Percentiles rank a stretch among this genome's conserved stretches.
Evolutionary conservation across 1,139 yeast species (phyloP).

Genomic region (Groenewaldozyma auringiensis): DNA sequence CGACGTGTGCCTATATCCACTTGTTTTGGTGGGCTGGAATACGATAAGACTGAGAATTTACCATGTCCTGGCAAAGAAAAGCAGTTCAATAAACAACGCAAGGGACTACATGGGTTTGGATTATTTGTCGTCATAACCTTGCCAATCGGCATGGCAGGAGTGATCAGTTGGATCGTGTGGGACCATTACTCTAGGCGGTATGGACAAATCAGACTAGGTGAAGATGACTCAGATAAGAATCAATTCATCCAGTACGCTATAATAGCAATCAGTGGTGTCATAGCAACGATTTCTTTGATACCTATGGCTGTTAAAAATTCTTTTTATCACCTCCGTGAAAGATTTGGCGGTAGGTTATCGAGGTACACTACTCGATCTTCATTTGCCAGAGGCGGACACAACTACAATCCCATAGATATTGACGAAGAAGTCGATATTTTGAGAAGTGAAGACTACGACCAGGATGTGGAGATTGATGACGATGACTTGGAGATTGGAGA

Average conservation of each 20-base stretch:
- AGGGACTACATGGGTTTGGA: slow-evolving; percentile 49
- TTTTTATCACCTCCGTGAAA: slow-evolving; percentile 3
- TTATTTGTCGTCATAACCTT: slow-evolving; percentile 46
- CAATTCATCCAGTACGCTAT: slow-evolving; percentile 21
- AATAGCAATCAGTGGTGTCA: slow-evolving; percentile 28
- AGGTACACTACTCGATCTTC: slow-evolving; percentile 21
- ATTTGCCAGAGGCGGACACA: slow-evolving; percentile 20
- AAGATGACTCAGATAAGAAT: slow-evolving; percentile 42
- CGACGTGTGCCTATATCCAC: slow-evolving; percentile 67
- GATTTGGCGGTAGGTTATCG: slow-evolving; percentile 7
- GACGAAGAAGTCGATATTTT: slow-evolving; percentile 23
- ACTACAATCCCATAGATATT: slow-evolving; percentile 22
- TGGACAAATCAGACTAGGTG: slow-evolving; percentile 83
- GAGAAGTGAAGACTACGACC: slow-evolving; percentile 22
- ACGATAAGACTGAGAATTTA: slow-evolving; percentile 59
- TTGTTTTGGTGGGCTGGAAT: slow-evolving; percentile 60
- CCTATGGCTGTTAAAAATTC: slow-evolving; percentile 20
- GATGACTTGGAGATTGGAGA: slow-evolving; percentile 22
- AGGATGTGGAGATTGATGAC: slow-evolving; percentile 19
- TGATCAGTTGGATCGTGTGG: slow-evolving; percentile 64
- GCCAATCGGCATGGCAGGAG: slow-evolving; percentile 52
- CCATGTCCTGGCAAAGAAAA: slow-evolving; percentile 84
- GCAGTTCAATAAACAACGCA: slow-evolving; percentile 53
- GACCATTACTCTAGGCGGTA: slow-evolving; percentile 72
- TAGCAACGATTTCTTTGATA: slow-evolving; percentile 27